phyloP scores from a whole-genome alignment of 495 filamentous ascomycete species.

The Neurospora sp. region DNA sequence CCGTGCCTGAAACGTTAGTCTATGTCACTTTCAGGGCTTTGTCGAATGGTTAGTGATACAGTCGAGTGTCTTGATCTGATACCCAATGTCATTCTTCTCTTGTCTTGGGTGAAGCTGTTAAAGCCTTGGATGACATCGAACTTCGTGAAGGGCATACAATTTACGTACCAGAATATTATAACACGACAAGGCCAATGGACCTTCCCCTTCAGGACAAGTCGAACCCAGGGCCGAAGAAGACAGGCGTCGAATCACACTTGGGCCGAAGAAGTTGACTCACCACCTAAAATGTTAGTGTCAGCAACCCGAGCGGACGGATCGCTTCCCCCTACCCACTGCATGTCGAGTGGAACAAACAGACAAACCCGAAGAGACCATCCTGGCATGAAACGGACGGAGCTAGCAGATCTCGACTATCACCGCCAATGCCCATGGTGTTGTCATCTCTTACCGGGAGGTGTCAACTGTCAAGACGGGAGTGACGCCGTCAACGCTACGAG shows the following conservation, averaged over 20 bases:
- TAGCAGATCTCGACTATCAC: background rate
- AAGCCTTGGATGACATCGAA: background rate
- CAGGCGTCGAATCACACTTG: background rate
- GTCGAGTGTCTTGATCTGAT: background rate
- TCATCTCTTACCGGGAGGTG: background rate
- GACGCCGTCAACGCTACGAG: background rate
- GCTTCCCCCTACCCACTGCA: background rate
- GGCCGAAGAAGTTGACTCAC: background rate
- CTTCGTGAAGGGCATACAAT: background rate
- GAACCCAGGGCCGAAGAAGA: background rate
- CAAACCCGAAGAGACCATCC: background rate
- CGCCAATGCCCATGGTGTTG: background rate
- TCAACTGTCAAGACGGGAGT: background rate
- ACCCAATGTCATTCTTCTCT: background rate
- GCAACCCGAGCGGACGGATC: background rate
- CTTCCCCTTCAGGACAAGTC: background rate
- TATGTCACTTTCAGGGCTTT: no score
- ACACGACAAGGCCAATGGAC: background rate
- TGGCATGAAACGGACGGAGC: background rate
- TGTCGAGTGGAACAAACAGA: background rate
- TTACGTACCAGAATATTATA: background rate
- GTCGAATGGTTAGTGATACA: background rate
- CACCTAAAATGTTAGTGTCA: background rate
- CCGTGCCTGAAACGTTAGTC: background rate
- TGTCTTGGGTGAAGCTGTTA: background rate